Evolutionary conservation across 768 basidiomycete genomes (phyloP).

Genomic region (Termitomyces sp.): DNA sequence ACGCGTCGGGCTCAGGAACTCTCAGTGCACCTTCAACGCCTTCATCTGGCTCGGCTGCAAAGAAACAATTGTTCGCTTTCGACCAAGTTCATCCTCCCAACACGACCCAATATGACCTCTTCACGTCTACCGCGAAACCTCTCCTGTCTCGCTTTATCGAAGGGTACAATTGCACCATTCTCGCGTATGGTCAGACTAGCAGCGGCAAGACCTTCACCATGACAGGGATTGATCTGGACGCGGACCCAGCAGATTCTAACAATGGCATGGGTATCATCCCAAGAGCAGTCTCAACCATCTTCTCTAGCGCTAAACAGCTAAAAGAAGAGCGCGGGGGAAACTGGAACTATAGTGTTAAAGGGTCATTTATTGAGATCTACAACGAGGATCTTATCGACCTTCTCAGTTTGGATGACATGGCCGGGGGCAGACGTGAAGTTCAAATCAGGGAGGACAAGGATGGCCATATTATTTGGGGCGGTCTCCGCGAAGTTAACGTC

Average conservation of each 20-base stretch:
- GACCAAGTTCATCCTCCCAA: slow-evolving; percentile 92
- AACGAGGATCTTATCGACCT: slow-evolving; percentile 99
- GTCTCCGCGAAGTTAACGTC: slow-evolving; percentile 90
- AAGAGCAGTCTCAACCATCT: slow-evolving; percentile 87
- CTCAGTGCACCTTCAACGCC: slow-evolving; percentile 44
- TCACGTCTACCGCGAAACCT: slow-evolving; percentile 79
- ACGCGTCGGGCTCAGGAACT: slow-evolving; percentile 48
- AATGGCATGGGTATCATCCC: slow-evolving; percentile 96
- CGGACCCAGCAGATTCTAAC: slow-evolving; percentile 75
- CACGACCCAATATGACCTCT: slow-evolving; percentile 83
- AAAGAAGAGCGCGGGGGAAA: slow-evolving; percentile 71
- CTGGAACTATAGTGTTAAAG: slow-evolving; percentile 81
- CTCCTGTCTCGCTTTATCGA: slow-evolving; percentile 85
- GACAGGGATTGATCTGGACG: slow-evolving; percentile 92
- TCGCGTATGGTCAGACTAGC: slow-evolving; percentile 97
- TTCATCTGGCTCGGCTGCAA: slow-evolving; percentile 45
- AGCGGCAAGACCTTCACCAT: slow-evolving; percentile 98
- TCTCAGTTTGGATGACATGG: slow-evolving; percentile 67
- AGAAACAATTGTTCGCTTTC: slow-evolving; percentile 87
- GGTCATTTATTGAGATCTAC: slow-evolving; percentile 96
- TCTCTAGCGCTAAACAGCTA: slow-evolving; percentile 69
- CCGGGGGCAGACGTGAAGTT: slow-evolving; percentile 74
- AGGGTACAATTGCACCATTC: slow-evolving; percentile 96
- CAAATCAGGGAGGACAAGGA: slow-evolving; percentile 97
- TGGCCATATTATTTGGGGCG: slow-evolving; percentile 96